Evolutionary conservation across 2,329 filamentous ascomycete species (phyloP), one percentile per base, ranked within the genome.

Genomic region (Neopestalotiopsis sp.): DNA sequence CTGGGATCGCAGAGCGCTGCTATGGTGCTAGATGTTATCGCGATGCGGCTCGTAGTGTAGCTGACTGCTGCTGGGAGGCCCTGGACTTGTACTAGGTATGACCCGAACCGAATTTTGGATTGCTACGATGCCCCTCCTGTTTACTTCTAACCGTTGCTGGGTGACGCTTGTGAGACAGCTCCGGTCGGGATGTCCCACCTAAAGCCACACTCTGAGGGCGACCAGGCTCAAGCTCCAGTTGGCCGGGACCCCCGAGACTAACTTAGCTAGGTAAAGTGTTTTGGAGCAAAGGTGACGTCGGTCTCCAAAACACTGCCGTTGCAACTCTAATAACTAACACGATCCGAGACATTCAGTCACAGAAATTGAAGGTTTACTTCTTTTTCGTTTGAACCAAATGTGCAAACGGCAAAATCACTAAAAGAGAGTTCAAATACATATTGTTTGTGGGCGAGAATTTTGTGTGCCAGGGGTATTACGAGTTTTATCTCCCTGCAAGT

Each of bases 81-180:
- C 61, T 53, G 61, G 40, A 32, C 61, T 49, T 14, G 38, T 38
- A 62, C 24, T 28, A 28, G 24, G 24, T 28, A 28, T 28, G 24
- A 28, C n/a, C 59, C 30, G 34, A 24, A 65, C 40, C 20, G 63
- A 34, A 34, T 62, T 62, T 62, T 30, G 59, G 20, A 30, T 13
- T 34, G 59, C 59, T 62, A 20, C 57, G 57, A 62, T 59, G 65
- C 65, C 65, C 65, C 65, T 67, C 65, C 40, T 67, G 65, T 67
- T 67, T 67, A 67, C 32, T 38, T 12, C 6, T 17, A 12, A 13
- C 20, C 53, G 65, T 67, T 67, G 65, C 65, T 67, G 65, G 65
- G 65, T 45, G 32, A 67, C 65, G 64, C 30, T 24, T 64, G 38
- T 28, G 40, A 45, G 38, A 64, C 61, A 64, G 61, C 61, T 40